phyloP scores from a whole-genome alignment of 2,329 filamentous ascomycete genomes.

The Escovopsis weberi region DNA sequence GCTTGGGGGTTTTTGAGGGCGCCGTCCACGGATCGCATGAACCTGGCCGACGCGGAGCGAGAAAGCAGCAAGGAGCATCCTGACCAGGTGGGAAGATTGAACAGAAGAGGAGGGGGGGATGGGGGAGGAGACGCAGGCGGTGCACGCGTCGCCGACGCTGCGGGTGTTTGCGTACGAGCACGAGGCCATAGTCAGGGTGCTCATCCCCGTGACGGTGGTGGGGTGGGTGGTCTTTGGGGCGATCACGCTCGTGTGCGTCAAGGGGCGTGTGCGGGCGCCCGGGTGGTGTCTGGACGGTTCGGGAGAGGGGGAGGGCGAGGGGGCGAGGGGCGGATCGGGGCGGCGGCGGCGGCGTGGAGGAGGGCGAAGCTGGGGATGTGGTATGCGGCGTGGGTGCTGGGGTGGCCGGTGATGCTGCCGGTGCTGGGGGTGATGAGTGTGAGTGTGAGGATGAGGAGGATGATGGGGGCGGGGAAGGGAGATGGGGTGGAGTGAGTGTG shows the following conservation, averaged over 20 bases:
- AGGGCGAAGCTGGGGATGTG: conserved; percentile 11
- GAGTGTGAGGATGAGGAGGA: neutral
- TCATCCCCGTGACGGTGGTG: conserved; percentile 12
- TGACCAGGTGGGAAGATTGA: no score
- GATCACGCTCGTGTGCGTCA: conserved; percentile 18
- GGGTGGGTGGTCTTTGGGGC: conserved; percentile 19
- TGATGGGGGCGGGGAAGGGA: no score
- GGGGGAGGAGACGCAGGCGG: neutral
- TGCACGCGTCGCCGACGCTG: neutral
- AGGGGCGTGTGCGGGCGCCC: conserved; percentile 18
- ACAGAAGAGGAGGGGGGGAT: no score
- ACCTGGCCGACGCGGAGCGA: no score
- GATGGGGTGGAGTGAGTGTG: no score
- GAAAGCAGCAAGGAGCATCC: no score
- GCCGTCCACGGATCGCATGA: no score
- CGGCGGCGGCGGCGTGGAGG: conserved; percentile 7
- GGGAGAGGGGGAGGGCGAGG: no score
- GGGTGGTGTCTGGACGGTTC: conserved; percentile 18
- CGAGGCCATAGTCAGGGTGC: conserved; percentile 8
- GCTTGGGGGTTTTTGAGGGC: no score
- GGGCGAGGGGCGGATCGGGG: conserved; percentile 1
- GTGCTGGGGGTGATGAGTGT: conserved; percentile 31
- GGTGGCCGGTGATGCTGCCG: conserved; percentile 44
- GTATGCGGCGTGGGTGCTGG: conserved; percentile 16
- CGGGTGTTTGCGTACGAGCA: neutral